These are phyloP conservation scores for Phytopythium aichiense DNA, from an alignment of 352 stramenopile genomes.

Conservation along the genomic window DNA sequence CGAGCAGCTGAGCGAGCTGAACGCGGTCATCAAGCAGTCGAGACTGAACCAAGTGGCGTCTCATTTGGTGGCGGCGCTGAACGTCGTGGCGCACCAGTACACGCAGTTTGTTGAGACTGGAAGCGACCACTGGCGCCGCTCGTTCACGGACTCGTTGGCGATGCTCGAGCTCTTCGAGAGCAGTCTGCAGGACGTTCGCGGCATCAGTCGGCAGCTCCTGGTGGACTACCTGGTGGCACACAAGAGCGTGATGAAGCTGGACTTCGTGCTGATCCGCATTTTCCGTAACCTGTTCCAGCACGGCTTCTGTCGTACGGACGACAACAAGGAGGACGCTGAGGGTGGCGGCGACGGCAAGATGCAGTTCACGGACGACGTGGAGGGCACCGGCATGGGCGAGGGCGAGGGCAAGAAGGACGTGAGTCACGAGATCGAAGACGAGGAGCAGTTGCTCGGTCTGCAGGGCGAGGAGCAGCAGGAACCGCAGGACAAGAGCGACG, in stretches of 20 bases:
- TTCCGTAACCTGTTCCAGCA: conserved; percentile 96
- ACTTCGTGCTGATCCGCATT: conserved; percentile 94
- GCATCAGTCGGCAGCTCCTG: conserved; percentile 76
- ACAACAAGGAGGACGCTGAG: conserved; percentile 88
- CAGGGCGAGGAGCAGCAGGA: conserved; percentile 91
- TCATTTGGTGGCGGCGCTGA: conserved; percentile 44
- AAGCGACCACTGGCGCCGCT: conserved; percentile 20
- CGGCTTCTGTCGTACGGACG: conserved; percentile 91
- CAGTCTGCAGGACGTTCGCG: conserved; percentile 60
- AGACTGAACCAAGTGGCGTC: conserved; percentile 68
- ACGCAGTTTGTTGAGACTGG: conserved; percentile 21
- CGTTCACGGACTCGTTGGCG: conserved; percentile 39
- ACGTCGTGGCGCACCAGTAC: conserved; percentile 53
- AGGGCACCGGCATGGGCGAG: conserved; percentile 99
- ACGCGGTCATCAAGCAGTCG: conserved; percentile 54
- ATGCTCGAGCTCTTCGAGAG: conserved; percentile 59
- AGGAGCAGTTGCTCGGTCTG: conserved; percentile 99
- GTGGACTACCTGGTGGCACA: conserved; percentile 80
- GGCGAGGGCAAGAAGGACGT: conserved; percentile 99
- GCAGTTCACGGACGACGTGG: conserved; percentile 97
- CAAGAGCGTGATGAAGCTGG: conserved; percentile 92
- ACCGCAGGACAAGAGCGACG: conserved; percentile 80
- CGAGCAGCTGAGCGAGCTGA: conserved; percentile 46
- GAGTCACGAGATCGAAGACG: conserved; percentile 99
- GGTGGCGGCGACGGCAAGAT: conserved; percentile 84